Conservation (phyloP, 1,284 basidiomycete species). For the Ceratobasidium sp. region DNA sequence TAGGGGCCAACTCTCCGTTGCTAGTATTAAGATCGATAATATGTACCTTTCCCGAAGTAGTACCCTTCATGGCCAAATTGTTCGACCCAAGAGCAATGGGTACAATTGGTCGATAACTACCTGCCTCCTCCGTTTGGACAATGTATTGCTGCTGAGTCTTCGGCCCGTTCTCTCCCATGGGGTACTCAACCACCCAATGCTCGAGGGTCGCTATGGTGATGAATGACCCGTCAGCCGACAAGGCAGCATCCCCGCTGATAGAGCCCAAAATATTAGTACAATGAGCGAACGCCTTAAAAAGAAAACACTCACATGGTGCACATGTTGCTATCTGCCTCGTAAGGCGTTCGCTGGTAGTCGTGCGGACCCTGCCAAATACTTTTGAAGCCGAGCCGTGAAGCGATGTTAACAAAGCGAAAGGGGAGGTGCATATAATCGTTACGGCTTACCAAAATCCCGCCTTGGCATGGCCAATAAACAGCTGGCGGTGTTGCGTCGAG, state of each 20-base stretch:
- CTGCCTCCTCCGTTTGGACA: background rate
- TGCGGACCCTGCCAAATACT: background rate
- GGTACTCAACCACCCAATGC: background rate
- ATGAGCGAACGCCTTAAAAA: background rate
- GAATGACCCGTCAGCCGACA: background rate
- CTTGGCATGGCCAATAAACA: background rate
- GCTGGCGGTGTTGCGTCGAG: background rate
- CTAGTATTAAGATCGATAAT: background rate
- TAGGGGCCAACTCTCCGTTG: background rate
- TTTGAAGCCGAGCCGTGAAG: no score
- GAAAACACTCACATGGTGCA: conserved; percentile 2
- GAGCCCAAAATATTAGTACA: background rate
- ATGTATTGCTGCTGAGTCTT: no score
- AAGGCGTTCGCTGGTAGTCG: background rate
- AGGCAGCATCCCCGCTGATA: background rate
- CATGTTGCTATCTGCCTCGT: background rate
- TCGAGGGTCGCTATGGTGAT: background rate
- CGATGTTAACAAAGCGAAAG: background rate
- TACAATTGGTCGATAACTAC: background rate
- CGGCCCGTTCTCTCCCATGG: background rate
- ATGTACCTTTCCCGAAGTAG: background rate
- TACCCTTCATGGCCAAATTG: background rate
- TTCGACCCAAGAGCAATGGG: background rate
- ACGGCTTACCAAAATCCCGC: background rate
- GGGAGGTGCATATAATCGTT: no score